Evolutionary conservation across 768 basidiomycete species (phyloP), one percentile per base, ranked within the genome.

Genomic region (Daedaleopsis nitida): DNA sequence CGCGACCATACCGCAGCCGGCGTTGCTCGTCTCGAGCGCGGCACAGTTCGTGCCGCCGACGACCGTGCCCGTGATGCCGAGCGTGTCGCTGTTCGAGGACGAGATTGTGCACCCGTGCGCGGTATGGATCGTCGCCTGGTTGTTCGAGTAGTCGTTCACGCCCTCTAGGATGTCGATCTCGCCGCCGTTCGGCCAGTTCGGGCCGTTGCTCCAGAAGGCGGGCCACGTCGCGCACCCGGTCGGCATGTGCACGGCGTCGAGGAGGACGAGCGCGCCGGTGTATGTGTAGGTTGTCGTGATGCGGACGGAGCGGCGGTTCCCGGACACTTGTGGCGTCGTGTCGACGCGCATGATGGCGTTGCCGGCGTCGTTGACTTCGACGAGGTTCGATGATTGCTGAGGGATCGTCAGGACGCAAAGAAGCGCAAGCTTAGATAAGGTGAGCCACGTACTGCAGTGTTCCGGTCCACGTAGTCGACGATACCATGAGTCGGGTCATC

Each of bases 201-300:
- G 63, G 74, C 78, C 80, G 63, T 76, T 71, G 49, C 68, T 71
- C 75, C 75, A 76, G 67, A 76, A 76, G 23, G 75, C 75, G 51
- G 91, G 92, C 93, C 92, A 94, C 23, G 87, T 87, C 48, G 86
- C 94, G 74, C 94, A 96, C 11, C 94, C 94, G 1, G 87, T 86
- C 8, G 94, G 94, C 89, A 94, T 92, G 72, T 96, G 94, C 27
- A 86, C 80, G 16, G 92, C 83, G 74, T 96, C 93, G 81, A 95
- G 82, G 50, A 95, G 78, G 65, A 94, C 80, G 45, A 97, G 79
- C 49, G 81, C 87, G 10, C 84, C 84, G 43, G 82, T 89, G 68
- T 83, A 90, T 1, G 77, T 73, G 54, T 76, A 72, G 23, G 85
- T 70, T 0, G 88, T 86, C 54, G 85, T 86, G 65, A 98, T 89